phyloP scores from a whole-genome alignment of 768 basidiomycete genomes.

The Pisolithus albus region DNA sequence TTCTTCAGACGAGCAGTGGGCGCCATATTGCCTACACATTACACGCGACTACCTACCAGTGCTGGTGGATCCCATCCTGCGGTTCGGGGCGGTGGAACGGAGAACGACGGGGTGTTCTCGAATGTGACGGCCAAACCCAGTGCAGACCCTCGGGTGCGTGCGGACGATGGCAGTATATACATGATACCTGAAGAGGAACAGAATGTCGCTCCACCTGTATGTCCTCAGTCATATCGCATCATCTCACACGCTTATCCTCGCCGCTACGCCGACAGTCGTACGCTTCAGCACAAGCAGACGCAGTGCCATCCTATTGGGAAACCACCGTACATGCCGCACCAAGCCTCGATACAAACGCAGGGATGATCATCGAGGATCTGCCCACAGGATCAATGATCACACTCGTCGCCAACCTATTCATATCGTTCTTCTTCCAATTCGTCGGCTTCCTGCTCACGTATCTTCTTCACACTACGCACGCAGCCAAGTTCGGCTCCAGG shows the following conservation, averaged over 20 bases:
- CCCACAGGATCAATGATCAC: slow-evolving; percentile 71
- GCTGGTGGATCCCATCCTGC: slow-evolving; percentile 26
- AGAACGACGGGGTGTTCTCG: slow-evolving; percentile 93
- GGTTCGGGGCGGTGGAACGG: slow-evolving; percentile 58
- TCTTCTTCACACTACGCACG: slow-evolving; percentile 86
- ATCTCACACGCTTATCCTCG: slow-evolving; percentile 1
- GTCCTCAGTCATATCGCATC: slow-evolving; percentile 22
- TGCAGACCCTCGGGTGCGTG: slow-evolving; percentile 35
- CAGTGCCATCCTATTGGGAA: slow-evolving; percentile 95
- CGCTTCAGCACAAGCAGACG: slow-evolving; percentile 77
- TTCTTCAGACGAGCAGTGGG: slow-evolving; percentile 53
- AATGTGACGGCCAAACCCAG: slow-evolving; percentile 89
- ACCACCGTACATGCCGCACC: slow-evolving; percentile 84
- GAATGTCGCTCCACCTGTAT: slow-evolving; percentile 80
- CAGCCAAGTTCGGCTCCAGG: slow-evolving; percentile 88
- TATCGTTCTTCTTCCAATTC: slow-evolving; percentile 96
- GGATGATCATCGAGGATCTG: slow-evolving; percentile 88
- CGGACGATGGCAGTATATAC: slow-evolving; percentile 50
- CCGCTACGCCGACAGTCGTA: slow-evolving; percentile 55
- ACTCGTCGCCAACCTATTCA: slow-evolving; percentile 74
- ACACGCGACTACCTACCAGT: slow-evolving; percentile 44
- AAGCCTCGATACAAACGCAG: slow-evolving; percentile 39
- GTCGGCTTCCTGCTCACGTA: slow-evolving; percentile 90
- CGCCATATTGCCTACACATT: slow-evolving; percentile 60
- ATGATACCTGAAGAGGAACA: slow-evolving; percentile 76